A percentile compares a stretch with the other conserved stretches of the same genome.
Conservation (phyloP, 2,329 filamentous ascomycete species). For the Colletotrichum viniferum region DNA sequence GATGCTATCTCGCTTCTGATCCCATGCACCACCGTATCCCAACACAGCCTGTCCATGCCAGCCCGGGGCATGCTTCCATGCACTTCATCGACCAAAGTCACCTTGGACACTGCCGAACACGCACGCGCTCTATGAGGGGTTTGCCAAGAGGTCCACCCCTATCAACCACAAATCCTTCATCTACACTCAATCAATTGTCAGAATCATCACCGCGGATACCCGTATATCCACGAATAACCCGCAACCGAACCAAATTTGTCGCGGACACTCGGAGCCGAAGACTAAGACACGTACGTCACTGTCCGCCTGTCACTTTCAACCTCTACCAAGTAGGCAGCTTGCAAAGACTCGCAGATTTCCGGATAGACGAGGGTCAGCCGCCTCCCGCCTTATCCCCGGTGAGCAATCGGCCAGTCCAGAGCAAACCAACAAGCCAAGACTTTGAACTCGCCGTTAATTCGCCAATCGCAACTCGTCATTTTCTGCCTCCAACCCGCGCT, state of each 20-base stretch:
- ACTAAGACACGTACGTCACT: not conserved
- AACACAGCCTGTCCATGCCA: slow-evolving; percentile 10
- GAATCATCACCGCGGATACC: not conserved
- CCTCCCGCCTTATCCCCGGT: not conserved
- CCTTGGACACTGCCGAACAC: not conserved
- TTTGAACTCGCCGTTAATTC: not conserved
- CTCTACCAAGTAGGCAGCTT: not conserved
- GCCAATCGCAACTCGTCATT: not conserved
- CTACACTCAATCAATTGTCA: not conserved
- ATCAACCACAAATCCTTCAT: not conserved
- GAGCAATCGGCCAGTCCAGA: not conserved
- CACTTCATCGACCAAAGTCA: slow-evolving; percentile 3
- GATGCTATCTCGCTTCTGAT: not conserved
- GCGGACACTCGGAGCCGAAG: not conserved
- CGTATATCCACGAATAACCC: not conserved
- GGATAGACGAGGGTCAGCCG: not conserved
- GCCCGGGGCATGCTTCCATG: not conserved
- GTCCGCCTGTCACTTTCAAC: not conserved
- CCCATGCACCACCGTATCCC: not conserved
- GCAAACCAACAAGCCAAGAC: not conserved
- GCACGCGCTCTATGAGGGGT: not conserved
- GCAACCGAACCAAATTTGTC: not conserved
- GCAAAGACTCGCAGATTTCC: not conserved
- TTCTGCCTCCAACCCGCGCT: not conserved
- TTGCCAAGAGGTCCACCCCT: not conserved